phyloP scores from a whole-genome alignment of 306 rosid species.

The Inga leiocalycina region DNA sequence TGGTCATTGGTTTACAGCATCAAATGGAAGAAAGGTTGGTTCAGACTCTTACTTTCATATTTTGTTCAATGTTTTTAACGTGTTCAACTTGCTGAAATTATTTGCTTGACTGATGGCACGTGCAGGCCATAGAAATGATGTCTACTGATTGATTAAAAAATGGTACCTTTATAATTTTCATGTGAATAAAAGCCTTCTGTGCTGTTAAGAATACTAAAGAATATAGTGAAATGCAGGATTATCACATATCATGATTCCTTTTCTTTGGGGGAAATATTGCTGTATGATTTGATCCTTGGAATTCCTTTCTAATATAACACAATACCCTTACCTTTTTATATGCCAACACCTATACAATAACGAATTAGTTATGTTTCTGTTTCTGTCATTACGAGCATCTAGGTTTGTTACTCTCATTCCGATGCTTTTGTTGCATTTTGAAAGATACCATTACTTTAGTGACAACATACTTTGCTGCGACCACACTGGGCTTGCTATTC shows the following conservation, averaged over 20 bases:
- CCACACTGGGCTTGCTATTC: background rate
- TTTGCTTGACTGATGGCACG: constrained; percentile 5
- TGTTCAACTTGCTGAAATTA: constrained; percentile 19
- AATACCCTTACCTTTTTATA: background rate
- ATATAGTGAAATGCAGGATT: constrained; percentile 18
- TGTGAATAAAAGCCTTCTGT: background rate
- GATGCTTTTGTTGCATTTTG: background rate
- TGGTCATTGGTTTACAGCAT: constrained; percentile 87
- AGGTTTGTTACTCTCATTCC: background rate
- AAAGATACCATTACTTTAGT: background rate
- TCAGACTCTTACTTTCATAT: background rate
- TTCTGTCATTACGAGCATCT: constrained; percentile 12
- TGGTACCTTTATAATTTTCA: background rate
- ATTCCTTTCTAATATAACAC: constrained; percentile 20
- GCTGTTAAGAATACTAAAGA: background rate
- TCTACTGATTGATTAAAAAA: constrained; percentile 5
- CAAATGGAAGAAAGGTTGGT: constrained; percentile 79
- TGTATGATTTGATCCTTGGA: constrained; percentile 4
- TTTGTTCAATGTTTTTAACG: constrained; percentile 14
- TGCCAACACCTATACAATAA: constrained; percentile 11
- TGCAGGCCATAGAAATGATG: constrained; percentile 1
- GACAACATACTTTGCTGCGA: background rate
- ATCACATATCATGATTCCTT: constrained; percentile 9
- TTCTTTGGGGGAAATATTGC: background rate
- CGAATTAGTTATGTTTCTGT: background rate